Conservation (phyloP, 257 asterid genomes). For the Ligustrum vulgare region DNA sequence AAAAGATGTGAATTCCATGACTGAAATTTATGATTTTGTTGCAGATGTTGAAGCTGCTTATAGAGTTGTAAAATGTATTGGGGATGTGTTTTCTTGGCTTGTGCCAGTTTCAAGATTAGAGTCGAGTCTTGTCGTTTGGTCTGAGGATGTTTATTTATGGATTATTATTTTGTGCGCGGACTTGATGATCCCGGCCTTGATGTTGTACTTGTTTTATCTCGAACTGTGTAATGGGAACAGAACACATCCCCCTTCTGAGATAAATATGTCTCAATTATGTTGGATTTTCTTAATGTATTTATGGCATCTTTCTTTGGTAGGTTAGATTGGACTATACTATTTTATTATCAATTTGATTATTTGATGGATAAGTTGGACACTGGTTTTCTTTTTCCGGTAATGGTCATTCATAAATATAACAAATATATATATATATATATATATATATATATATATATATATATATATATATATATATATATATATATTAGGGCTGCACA, state of each 20-base stretch:
- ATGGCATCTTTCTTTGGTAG: no score
- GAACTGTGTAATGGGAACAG: neutral
- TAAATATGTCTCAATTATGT: neutral
- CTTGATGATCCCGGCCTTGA: neutral
- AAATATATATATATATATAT: no score
- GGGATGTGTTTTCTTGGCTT: conserved; percentile 1
- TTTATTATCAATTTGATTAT: no score
- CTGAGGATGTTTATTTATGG: conserved; percentile 1
- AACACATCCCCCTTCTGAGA: neutral
- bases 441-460: no score
- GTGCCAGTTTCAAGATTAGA: neutral
- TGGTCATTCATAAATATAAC: no score
- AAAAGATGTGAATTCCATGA: neutral
- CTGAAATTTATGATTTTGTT: neutral
- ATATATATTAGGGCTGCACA: no score
- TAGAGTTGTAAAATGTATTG: neutral
- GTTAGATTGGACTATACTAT: no score
- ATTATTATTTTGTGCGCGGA: neutral
- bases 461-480: no score
- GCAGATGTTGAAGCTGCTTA: neutral
- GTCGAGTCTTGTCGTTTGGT: neutral
- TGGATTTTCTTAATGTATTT: neutral
- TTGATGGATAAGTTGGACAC: no score
- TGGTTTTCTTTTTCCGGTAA: no score
- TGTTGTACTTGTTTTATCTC: neutral